Evolutionary conservation across 352 stramenopile species (phyloP).

Genomic region (Phytophthora citricola): DNA sequence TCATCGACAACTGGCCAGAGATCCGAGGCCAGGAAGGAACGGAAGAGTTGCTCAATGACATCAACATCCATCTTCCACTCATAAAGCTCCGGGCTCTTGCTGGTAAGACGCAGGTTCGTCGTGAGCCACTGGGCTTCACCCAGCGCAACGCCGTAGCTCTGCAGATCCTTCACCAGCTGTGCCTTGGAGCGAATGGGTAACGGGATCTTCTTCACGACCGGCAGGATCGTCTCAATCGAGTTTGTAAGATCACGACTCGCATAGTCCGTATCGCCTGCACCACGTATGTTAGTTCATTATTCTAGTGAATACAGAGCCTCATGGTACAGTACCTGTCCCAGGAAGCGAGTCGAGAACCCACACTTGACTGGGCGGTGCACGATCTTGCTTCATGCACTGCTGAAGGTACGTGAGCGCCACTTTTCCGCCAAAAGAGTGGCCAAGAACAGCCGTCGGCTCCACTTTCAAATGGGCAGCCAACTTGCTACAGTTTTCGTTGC

Average conservation of each 20-base stretch:
- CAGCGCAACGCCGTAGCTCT: constrained; percentile 61
- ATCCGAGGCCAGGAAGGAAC: constrained; percentile 70
- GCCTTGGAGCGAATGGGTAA: constrained; percentile 76
- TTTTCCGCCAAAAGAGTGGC: constrained; percentile 85
- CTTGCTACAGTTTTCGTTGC: constrained; percentile 33
- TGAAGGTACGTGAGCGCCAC: constrained; percentile 77
- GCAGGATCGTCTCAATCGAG: constrained; percentile 80
- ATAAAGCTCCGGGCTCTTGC: constrained; percentile 62
- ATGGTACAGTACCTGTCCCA: constrained; percentile 50
- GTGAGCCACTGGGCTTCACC: constrained; percentile 85
- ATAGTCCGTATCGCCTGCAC: constrained; percentile 64
- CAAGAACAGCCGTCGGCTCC: constrained; percentile 65
- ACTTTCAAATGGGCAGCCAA: constrained; percentile 60
- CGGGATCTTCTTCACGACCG: constrained; percentile 73
- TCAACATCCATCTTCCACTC: constrained; percentile 85
- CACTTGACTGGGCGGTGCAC: constrained; percentile 54
- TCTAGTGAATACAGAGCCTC: too few relatives aligned
- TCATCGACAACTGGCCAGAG: constrained; percentile 69
- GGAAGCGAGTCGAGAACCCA: constrained; percentile 81
- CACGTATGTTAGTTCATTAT: background rate
- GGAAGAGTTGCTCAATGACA: constrained; percentile 78
- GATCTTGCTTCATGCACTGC: constrained; percentile 50
- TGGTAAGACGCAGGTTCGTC: constrained; percentile 71
- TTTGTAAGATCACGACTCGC: constrained; percentile 61
- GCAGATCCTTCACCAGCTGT: constrained; percentile 69